Base-by-base conservation (phyloP, 2,329 filamentous ascomycete species). In the Trichoderma gracile region DNA sequence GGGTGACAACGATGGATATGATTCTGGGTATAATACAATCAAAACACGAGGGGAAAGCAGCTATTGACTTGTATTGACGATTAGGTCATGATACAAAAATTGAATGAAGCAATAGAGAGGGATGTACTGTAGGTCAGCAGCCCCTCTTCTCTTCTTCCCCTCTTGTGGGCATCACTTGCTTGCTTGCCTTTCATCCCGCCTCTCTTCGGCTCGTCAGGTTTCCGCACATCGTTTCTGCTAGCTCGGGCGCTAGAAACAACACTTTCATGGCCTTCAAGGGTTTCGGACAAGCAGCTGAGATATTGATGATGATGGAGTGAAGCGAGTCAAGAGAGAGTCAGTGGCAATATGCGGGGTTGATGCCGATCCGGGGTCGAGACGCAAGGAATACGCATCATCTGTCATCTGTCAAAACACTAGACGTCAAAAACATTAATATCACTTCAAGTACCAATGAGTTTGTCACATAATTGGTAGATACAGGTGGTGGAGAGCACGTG, bases 311-410 rank as follows among this genome's bases (percentile, higher is more conserved):
- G 33, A 38, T 38, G 33, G 33, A 38, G 33, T 38, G 33, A 38
- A 38, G 8, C 30, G 30, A 30, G 30, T 30, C 30, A 30, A 30
- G 30, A 9, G 9, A 30, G 33, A 38, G 33, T 38, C 33, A 38
- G 33, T 38, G 33, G 33, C 33, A 10, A 38, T 38, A 52, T 60
- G 57, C 58, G 47, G 47, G 58, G 47, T 23, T 53, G 40, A 45
- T 27, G 58, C 58, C 58, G 58, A 61, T 61, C 58, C 58, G 58
- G 58, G 58, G 58, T 59, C 45, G 23, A 40, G 19, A 19, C 25
- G 30, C 21, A 17, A 5, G 15, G 6, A 19, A 45, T n/a, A 8
- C 8, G 42, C 33, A 38, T 38, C 33, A 7, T 60, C 45, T 47
- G 49, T 50, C 46, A 60, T 60, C 57, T 60, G 46, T 60, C 57